Percentiles rank a stretch among this genome's conserved stretches.
phyloP scores from a whole-genome alignment of 1,284 basidiomycete genomes.

The Malassezia restricta region DNA sequence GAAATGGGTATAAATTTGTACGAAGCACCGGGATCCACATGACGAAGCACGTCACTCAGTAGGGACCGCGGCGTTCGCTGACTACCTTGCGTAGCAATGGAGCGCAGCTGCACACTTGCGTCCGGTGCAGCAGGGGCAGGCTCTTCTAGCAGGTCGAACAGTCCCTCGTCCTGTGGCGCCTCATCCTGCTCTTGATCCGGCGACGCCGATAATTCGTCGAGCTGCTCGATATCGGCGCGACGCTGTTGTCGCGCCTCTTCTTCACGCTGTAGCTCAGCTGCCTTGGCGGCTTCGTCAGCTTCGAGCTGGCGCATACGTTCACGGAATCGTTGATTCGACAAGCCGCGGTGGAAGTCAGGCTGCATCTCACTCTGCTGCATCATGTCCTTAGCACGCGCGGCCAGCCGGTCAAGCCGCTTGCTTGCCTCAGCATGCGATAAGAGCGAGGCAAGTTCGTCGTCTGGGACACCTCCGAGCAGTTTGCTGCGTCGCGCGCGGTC shows the following conservation, averaged over 20 bases:
- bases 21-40: conserved; percentile 60
- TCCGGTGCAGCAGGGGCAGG: conserved; percentile 56
- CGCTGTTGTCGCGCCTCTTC: not conserved
- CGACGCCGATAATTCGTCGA: not conserved
- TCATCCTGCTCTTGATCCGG: not conserved
- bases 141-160: conserved; percentile 55
- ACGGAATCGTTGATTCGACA: conserved; percentile 24
- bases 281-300: conserved; percentile 17
- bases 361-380: conserved; percentile 31
- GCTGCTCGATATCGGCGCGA: conserved; percentile 1
- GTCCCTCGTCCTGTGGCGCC: not conserved
- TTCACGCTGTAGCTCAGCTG: conserved; percentile 48
- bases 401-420: conserved; percentile 18
- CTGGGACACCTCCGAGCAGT: conserved; percentile 15
- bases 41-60: conserved; percentile 39
- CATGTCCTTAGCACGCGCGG: conserved; percentile 25
- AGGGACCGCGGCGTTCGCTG: conserved; percentile 30
- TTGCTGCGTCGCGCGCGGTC: conserved; percentile 27
- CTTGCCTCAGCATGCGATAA: conserved; percentile 16
- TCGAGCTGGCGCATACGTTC: conserved; percentile 29
- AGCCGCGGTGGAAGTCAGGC: conserved; percentile 27
- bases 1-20: conserved; percentile 52
- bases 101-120: not conserved
- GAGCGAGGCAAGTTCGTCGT: conserved; percentile 10
- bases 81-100: conserved; percentile 20